phyloP scores from a whole-genome alignment of 2,329 filamentous ascomycete species.

The Pleurostoma richardsiae region DNA sequence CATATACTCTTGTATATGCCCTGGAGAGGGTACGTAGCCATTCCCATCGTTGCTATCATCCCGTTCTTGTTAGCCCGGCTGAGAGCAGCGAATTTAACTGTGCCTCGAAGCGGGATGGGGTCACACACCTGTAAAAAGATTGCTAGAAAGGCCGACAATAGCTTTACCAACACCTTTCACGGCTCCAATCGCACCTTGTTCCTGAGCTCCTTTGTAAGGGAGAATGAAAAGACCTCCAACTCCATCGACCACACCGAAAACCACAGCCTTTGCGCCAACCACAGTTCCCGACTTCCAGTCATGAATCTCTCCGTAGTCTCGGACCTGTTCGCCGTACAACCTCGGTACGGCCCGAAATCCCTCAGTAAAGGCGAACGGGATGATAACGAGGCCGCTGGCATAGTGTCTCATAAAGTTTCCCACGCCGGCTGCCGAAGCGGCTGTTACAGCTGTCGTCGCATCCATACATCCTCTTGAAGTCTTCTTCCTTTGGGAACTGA shows the following conservation, averaged over 20 bases:
- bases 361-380: conserved; percentile 42
- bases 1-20: conserved; percentile 1
- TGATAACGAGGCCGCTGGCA: conserved; percentile 33
- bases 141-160: not conserved
- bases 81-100: not conserved
- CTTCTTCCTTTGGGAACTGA: too few species aligned
- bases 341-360: conserved; percentile 49
- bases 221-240: not conserved
- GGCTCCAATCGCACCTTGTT: not conserved
- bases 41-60: not conserved
- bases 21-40: not conserved
- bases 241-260: not conserved
- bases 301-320: not conserved
- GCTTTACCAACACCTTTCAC: not conserved
- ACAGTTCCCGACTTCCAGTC: not conserved
- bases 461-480: too few species aligned
- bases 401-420: conserved; percentile 29
- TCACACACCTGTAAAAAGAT: not conserved
- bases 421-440: conserved; percentile 13
- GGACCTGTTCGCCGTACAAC: conserved; percentile 36
- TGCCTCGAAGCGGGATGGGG: not conserved
- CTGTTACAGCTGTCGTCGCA: conserved; percentile 1
- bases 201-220: not conserved
- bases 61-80: not conserved
- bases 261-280: not conserved